Base-by-base conservation (phyloP, 108 stramenopile genomes). In the Seminavis robusta region DNA sequence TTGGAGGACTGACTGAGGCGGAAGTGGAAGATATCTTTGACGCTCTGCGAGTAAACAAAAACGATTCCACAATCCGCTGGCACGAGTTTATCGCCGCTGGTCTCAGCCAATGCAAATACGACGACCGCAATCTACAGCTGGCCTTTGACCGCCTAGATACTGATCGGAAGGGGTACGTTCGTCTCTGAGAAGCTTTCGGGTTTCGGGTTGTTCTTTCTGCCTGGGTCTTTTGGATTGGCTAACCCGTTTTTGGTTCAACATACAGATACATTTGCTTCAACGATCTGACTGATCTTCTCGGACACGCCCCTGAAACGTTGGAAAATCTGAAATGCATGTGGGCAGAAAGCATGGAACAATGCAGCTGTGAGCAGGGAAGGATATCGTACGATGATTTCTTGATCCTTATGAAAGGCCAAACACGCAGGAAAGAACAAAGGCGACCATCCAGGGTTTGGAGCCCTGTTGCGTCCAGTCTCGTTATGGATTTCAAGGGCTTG, bases 21-120 rank as follows among this genome's bases (percentile, higher is more conserved):
- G 84, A 92, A 45, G 76, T 88, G 16, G 81, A 81, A 40, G 68
- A 70, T 48, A 71, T 92, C 41, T 92, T 92, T 54, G 65, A 92
- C 47, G 73, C 84, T 0, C 64, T 92, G 63, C 58, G 74, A 10
- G 59, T 84, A 0, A 48, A 71, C 23, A 80, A 81, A 45, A 67
- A 50, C 21, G 77, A 83, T 52, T 56, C 73, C 31, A 84, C 74
- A 16, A 87, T 92, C 70, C 80, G 79, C 19, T 92, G 84, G 82
- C 91, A 88, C 53, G 85, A 92, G 42, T 92, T 92, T 45, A 84
- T 92, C 27, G 83, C 91, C 4, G 87, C 85, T 47, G 84, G 84
- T n/a, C 66, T 92, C 10, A 81, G 79, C 17, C 84, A 86, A 59
- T 81, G 82, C 38, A 64, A 81, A 42, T 68, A 83, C 28, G 91